Base-by-base conservation (phyloP, 2,329 filamentous ascomycete species). In the Ramularia collo-cygni region DNA sequence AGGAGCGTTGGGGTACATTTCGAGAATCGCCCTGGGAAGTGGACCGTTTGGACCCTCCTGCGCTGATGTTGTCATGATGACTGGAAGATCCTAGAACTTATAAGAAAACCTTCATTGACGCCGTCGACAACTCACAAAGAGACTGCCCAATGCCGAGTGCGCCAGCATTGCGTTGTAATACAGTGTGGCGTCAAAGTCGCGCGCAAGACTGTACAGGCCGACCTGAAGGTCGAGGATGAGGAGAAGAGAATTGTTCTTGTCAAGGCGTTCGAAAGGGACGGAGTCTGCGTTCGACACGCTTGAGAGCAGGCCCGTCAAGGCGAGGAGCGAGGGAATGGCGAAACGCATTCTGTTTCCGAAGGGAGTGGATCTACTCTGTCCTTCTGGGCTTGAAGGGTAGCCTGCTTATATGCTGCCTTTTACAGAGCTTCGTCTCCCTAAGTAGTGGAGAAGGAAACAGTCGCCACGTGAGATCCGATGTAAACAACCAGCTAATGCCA, bases 21-120 rank as follows among this genome's bases (percentile, higher is more conserved):
- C 70, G 4, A 75, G 58, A 46, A 88, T 82, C 54, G 85, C 83
- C 52, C 80, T 76, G 8, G 81, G 78, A 1, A 87, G 65, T 1
- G 74, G 77, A 1, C 83, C 83, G 57, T 87, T 88, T 35, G 83
- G 82, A 3, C 83, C 82, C 35, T 35, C 40, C 52, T 86, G 72
- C 3, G 81, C 78, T 5, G 81, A 86, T 4, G 78, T 83, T 8
- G 80, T 83, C 66, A 88, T 61, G 43, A 89, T 68, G 4, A 81
- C 76, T 4, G 84, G 83, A 3, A 85, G 58, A 53, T 79, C n/a
- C n/a, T n/a, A n/a, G n/a, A n/a, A n/a, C n/a, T n/a, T n/a, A n/a
- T n/a, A n/a, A n/a, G n/a, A n/a, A n/a, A n/a, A n/a, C n/a, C n/a
- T n/a, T n/a, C n/a, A n/a, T n/a, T n/a, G n/a, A n/a, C n/a, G n/a